Evolutionary conservation across 73 alveolate genomes (phyloP).

Genomic region (Breviolum minutum): DNA sequence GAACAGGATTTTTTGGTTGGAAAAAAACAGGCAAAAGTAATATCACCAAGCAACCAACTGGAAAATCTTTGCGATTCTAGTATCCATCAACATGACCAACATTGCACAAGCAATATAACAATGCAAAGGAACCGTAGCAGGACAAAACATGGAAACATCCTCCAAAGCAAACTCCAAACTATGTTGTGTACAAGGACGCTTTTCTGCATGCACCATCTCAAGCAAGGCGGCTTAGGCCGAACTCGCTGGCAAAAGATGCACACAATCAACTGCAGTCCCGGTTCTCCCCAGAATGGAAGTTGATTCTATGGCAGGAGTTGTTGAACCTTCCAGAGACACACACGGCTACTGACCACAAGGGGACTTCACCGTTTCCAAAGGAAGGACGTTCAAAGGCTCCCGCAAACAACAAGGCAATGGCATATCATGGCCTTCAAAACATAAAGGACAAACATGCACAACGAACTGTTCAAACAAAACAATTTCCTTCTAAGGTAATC

Average conservation of each 20-base stretch:
- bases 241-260: not conserved
- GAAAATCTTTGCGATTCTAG: too few relatives aligned
- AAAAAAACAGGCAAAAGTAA: too few relatives aligned
- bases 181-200: not conserved
- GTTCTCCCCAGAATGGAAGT: not conserved
- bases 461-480: not conserved
- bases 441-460: not conserved
- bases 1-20: too few relatives aligned
- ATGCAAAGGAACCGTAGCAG: too few relatives aligned
- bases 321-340: not conserved
- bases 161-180: too few relatives aligned
- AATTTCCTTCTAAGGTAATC: not conserved
- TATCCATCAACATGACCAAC: too few relatives aligned
- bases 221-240: slow-evolving; percentile 10
- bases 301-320: not conserved
- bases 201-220: not conserved
- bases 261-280: not conserved
- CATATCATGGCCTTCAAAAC: too few relatives aligned
- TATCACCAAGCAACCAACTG: too few relatives aligned
- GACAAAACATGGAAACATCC: too few relatives aligned
- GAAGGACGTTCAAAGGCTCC: not conserved
- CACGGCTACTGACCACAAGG: slow-evolving; percentile 10
- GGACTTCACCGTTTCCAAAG: not conserved
- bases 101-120: too few relatives aligned
- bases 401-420: not conserved